Evolutionary conservation across 2,329 filamentous ascomycete species (phyloP), one percentile per base, ranked within the genome.

Genomic region (Bipolaris zeicola): DNA sequence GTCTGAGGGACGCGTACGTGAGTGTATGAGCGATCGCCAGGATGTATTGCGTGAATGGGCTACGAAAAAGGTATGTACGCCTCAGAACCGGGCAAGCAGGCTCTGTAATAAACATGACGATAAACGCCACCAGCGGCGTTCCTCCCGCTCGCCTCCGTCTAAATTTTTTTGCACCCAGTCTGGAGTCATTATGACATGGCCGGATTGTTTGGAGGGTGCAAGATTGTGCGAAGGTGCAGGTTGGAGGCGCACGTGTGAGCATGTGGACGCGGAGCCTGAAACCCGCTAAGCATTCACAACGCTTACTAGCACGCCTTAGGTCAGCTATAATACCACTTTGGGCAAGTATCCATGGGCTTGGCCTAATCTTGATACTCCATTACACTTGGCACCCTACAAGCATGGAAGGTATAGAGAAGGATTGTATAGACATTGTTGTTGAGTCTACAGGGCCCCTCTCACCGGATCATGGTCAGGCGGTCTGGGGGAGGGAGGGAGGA

Each of bases 101-200:
- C 59, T 57, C 55, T 52, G 62, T 74, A 73, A 70, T 75, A 74
- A 75, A 73, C 71, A 57, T 47, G 56, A 52, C 61, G 60, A 50
- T 62, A 51, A 64, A 62, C 49, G 56, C 60, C 55, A 61, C 64
- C 55, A 48, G 54, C 50, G 54, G 54, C 58, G 57, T 41, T 57
- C 36, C 44, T 55, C 24, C 57, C 61, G 61, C 58, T 57, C 58
- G 28, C 41, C 55, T 47, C 57, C 54, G 51, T 42, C 41, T 42
- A 34, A 44, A 54, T 57, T 47, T 39, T 57, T 57, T 47, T 60
- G 53, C 56, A 43, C 53, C 55, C 62, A 52, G 54, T 39, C 46
- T 47, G 37, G 46, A 58, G 50, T 58, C 60, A 66, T 67, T 31
- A 48, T 59, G 56, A 38, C 38, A 54, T 52, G 53, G 57, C 55